Evolutionary conservation across 768 basidiomycete genomes (phyloP).

Genomic region (Psilocybe azurescens): DNA sequence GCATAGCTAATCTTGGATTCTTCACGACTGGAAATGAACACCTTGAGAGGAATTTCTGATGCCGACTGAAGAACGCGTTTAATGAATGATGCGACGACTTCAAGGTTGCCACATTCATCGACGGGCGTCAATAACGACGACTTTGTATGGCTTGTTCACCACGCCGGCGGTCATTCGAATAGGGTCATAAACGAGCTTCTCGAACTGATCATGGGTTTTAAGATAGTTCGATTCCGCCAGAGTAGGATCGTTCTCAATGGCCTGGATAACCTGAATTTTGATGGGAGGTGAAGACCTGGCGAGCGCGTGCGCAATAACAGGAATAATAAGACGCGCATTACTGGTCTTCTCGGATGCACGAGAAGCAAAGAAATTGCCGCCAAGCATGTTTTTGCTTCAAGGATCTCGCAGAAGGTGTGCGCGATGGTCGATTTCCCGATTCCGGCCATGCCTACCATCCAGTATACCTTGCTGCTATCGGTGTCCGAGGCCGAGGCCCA

Average conservation of each 20-base stretch:
- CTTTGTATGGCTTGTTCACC: constrained; percentile 7
- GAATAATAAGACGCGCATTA: constrained; percentile 11
- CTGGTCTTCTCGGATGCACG: constrained; percentile 12
- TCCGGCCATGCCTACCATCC: too few relatives aligned
- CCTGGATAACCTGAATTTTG: constrained; percentile 11
- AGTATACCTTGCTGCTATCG: too few relatives aligned
- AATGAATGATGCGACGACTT: constrained; percentile 12
- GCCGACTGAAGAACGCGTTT: constrained; percentile 9
- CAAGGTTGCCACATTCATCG: constrained; percentile 13
- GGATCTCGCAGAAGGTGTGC: constrained; percentile 10
- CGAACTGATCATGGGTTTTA: constrained; percentile 12
- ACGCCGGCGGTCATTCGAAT: neutral
- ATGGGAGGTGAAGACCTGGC: constrained; percentile 16
- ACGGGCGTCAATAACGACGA: constrained; percentile 19
- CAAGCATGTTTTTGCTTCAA: constrained; percentile 8
- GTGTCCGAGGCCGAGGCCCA: too few relatives aligned
- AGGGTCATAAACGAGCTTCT: constrained; percentile 5
- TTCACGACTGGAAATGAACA: constrained; percentile 15
- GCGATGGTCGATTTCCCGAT: too few relatives aligned
- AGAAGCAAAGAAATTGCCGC: constrained; percentile 11
- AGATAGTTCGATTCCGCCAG: constrained; percentile 13
- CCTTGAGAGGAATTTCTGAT: constrained; percentile 7
- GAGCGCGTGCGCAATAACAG: constrained; percentile 9
- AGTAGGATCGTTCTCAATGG: constrained; percentile 13
- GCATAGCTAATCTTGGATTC: neutral